These are phyloP conservation scores for Gloeostereum incarnatum DNA, from an alignment of 768 basidiomycete species.

Conservation along the genomic window DNA sequence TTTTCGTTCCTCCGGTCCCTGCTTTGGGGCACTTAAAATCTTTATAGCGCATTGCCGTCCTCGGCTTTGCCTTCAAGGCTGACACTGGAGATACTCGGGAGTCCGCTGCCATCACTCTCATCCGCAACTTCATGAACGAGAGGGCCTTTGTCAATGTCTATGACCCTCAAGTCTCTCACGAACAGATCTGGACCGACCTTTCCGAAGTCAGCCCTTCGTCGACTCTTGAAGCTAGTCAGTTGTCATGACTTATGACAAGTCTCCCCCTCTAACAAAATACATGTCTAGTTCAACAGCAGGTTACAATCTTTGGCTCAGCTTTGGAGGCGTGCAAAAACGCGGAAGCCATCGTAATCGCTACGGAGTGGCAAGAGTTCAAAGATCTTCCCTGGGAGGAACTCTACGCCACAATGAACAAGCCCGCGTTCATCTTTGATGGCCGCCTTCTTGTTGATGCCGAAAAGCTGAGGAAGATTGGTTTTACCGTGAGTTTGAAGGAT, in stretches of 20 bases:
- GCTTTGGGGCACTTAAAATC: no score
- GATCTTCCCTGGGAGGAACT: slow-evolving; percentile 85
- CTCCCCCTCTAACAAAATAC: neutral
- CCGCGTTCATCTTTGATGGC: slow-evolving; percentile 97
- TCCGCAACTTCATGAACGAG: slow-evolving; percentile 90
- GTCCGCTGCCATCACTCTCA: slow-evolving; percentile 89
- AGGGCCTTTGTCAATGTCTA: slow-evolving; percentile 81
- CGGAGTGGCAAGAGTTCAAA: slow-evolving; percentile 97
- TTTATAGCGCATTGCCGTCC: slow-evolving; percentile 77
- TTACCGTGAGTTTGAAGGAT: slow-evolving; percentile 50
- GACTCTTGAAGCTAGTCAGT: slow-evolving; percentile 60
- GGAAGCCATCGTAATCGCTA: slow-evolving; percentile 93
- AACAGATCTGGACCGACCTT: slow-evolving; percentile 84
- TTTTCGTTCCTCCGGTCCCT: slow-evolving; percentile 5
- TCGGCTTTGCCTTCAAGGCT: slow-evolving; percentile 99
- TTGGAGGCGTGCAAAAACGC: slow-evolving; percentile 82
- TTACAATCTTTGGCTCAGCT: slow-evolving; percentile 69
- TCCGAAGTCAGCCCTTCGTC: slow-evolving; percentile 56
- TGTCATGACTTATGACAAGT: slow-evolving; percentile 5
- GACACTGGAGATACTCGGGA: slow-evolving; percentile 99
- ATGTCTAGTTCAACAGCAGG: slow-evolving; percentile 78
- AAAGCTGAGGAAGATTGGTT: slow-evolving; percentile 78
- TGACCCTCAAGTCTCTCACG: slow-evolving; percentile 80
- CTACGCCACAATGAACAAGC: slow-evolving; percentile 88
- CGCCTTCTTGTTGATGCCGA: slow-evolving; percentile 79